Evolutionary conservation across 2,329 filamentous ascomycete species (phyloP).

Genomic region (Clarireedia hainanense): DNA sequence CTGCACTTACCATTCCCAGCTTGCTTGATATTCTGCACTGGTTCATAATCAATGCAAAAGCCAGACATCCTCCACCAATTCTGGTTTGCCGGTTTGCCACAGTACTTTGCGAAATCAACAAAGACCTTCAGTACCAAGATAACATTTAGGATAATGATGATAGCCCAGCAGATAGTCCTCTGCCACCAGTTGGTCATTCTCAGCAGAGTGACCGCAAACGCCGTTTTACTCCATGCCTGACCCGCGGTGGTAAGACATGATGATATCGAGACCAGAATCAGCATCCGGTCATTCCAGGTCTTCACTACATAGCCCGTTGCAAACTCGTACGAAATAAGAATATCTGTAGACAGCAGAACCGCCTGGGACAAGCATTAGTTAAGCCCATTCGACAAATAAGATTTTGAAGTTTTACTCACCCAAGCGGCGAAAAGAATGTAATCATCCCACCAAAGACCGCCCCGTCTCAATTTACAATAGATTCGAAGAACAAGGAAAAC

Average conservation of each 20-base stretch:
- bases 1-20: constrained; percentile 39
- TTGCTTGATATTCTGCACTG: constrained; percentile 39
- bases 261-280: constrained; percentile 41
- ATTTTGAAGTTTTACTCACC: constrained; percentile 8
- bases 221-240: constrained; percentile 34
- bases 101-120: constrained; percentile 42
- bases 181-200: constrained; percentile 39
- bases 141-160: constrained; percentile 40
- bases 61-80: constrained; percentile 39
- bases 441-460: constrained; percentile 20
- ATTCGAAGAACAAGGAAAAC: constrained; percentile 15
- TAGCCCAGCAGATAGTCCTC: constrained; percentile 39
- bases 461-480: constrained; percentile 15
- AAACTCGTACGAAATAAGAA: constrained; percentile 39
- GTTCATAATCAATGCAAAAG: constrained; percentile 35
- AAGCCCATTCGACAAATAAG: background rate
- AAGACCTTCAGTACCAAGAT: constrained; percentile 41
- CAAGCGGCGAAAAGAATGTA: constrained; percentile 15
- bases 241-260: constrained; percentile 26
- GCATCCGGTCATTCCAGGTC: constrained; percentile 44
- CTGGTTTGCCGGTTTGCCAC: constrained; percentile 35
- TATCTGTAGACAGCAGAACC: constrained; percentile 38
- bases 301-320: constrained; percentile 40
- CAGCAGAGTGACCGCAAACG: constrained; percentile 28
- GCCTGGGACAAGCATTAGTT: constrained; percentile 23